Conservation (phyloP, 805 yeast species). For the Candida maltosa region DNA sequence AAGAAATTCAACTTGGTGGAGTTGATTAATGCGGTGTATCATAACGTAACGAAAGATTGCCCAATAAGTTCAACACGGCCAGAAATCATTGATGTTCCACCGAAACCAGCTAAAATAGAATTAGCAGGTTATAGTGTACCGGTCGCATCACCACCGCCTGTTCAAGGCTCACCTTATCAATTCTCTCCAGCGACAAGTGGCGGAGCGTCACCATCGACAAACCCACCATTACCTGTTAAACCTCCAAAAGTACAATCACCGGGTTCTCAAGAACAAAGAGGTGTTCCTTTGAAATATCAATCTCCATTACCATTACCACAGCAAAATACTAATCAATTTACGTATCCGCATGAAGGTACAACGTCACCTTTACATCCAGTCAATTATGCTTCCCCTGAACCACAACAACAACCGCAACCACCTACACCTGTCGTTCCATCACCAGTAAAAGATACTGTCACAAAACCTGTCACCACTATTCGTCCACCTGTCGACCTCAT, state of each 20-base stretch:
- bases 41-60: conserved; percentile 36
- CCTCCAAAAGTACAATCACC: conserved; percentile 9
- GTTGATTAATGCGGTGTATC: conserved; percentile 27
- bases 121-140: no score
- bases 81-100: conserved; percentile 15
- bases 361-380: neutral
- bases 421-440: neutral
- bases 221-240: conserved; percentile 25
- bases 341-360: conserved; percentile 2
- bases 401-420: neutral
- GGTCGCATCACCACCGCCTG: no score
- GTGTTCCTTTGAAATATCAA: conserved; percentile 28
- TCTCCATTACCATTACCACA: conserved; percentile 28
- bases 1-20: conserved; percentile 24
- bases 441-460: neutral
- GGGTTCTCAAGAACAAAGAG: no score
- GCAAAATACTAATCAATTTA: neutral
- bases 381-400: conserved; percentile 1
- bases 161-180: neutral
- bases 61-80: conserved; percentile 42
- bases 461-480: conserved; percentile 2
- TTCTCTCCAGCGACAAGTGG: neutral
- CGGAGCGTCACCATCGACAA: conserved; percentile 12
- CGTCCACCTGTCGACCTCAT: conserved; percentile 13
- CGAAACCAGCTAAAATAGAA: conserved; percentile 15